Percentiles rank a stretch among this genome's conserved stretches.
Evolutionary conservation across 2,329 filamentous ascomycete genomes (phyloP).

Genomic region (Ophiocordyceps camponoti-floridani): DNA sequence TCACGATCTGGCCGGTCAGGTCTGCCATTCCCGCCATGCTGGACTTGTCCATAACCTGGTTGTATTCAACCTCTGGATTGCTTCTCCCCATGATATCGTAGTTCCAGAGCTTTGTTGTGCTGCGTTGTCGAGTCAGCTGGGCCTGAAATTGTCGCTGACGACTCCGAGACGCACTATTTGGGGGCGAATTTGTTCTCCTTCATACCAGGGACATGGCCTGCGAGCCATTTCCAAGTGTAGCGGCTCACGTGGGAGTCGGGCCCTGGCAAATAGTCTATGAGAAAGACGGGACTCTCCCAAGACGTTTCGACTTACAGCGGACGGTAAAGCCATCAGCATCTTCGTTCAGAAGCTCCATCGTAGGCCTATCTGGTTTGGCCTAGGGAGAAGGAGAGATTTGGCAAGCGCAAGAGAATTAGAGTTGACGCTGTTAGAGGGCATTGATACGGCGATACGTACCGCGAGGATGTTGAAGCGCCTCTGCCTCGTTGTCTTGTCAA

Average conservation of each 20-base stretch:
- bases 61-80: slow-evolving; percentile 42
- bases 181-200: background rate
- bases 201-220: background rate
- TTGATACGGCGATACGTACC: slow-evolving; percentile 7
- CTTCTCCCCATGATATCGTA: slow-evolving; percentile 14
- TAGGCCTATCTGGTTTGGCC: background rate
- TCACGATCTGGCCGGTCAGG: slow-evolving; percentile 48
- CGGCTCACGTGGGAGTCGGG: slow-evolving; percentile 49
- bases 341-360: background rate
- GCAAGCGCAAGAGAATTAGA: background rate
- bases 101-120: slow-evolving; percentile 8
- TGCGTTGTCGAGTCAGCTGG: background rate
- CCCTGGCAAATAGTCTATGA: slow-evolving; percentile 28
- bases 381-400: background rate
- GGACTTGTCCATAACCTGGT: slow-evolving; percentile 35
- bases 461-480: slow-evolving; percentile 22
- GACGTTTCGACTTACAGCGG: background rate
- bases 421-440: too few relatives aligned
- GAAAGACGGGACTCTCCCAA: background rate
- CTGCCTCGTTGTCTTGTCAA: slow-evolving; percentile 23
- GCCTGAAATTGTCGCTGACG: background rate
- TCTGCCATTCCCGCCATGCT: slow-evolving; percentile 34
- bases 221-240: slow-evolving; percentile 41
- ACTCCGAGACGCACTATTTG: background rate
- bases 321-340: background rate